Evolutionary conservation across 2,329 filamentous ascomycete genomes (phyloP), one percentile per base, ranked within the genome.

Genomic region (Aspergillus pseudoterreus): DNA sequence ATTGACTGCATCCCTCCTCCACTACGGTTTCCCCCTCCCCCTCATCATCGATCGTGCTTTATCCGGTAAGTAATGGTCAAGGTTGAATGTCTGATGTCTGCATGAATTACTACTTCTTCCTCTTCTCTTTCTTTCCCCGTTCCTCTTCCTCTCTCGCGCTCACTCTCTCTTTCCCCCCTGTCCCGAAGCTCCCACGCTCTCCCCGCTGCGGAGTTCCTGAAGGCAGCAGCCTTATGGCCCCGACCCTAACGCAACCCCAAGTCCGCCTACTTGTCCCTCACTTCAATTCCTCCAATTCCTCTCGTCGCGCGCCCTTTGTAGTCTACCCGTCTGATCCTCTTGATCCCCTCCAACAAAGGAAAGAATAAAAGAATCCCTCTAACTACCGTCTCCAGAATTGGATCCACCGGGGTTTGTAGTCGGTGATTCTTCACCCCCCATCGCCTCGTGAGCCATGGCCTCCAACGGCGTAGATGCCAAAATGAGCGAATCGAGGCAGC

Each of bases 401-500:
- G 45, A 24, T 51, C 52, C 45, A 36, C 42, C 49, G 51, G 49
- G 52, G 51, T 30, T 49, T 51, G 41, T 51, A 56, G 47, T 54
- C 52, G 55, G 57, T 47, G 56, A 56, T 47, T 47, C 30, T 53
- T 48, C 54, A 54, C 50, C 59, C 39, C 39, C 49, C 50, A 39
- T 39, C 50, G 36, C 44, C 43, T 33, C 30, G 32, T 53, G 38
- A 57, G 53, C 53, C 43, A 70, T 70, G 66, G 66, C 67, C 52
- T 67, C 65, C 51, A 58, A 58, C 52, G 57, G 60, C 49, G 57
- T 60, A 51, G 63, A 65, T 45, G 57, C 57, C 36, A 47, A 56
- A 22, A 75, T 70, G 51, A 70, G 71, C 53, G 90, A 95, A 81
- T 81, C 90, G 71, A 95, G 91, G 82, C 80, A 86, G 70, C 85